Evolutionary conservation across 2,329 filamentous ascomycete species (phyloP), one percentile per base, ranked within the genome.

Genomic region (Ceratocystis cubensis): DNA sequence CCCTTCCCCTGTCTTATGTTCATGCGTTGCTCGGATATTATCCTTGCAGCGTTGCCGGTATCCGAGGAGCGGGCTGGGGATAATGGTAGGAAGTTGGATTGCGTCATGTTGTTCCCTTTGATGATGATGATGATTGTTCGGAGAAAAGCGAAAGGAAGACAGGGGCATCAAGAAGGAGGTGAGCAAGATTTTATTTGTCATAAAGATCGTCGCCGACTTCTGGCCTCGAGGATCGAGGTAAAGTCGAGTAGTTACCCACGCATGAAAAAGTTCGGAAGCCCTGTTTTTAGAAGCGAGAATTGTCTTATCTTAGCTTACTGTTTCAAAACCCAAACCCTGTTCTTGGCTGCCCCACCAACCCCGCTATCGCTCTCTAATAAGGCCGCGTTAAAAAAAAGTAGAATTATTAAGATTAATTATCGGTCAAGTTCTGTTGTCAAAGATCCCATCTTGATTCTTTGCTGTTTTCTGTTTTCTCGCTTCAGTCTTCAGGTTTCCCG

Each of bases 11-110:
- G 44, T 48, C 61, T 15, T 30, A 30, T n/a, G 61, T 63, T 48
- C 48, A 63, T 50, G 63, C 46, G 48, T 41, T 61, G 41, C 37
- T 65, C 53, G 41, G 37, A 65, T 61, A n/a, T 44, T 33, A 57
- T 65, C 37, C 64, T 57, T 65, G 53, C 63, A 65, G 41, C 53
- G 64, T 65, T 65, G 64, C 64, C 64, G 64, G 64, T 65, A 59
- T 61, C 64, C 64, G 64, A 57, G 20, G 53, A 65, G 48, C 15
- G 20, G 56, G 62, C n/a, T 7, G 28, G 28, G 63, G 17, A 41
- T 15, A 41, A 2, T 15, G 37, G 37, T 41, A 13, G 37, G 37
- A 41, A 41, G 37, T 15, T 41, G 50, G 22, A 22, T 59, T 61
- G 64, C 64, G 64, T 65, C 64, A 65, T 65, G 56, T 65, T 65